These are phyloP conservation scores for Flaveria trinervia DNA, from an alignment of 129 eudicot genomes.

Conservation along the genomic window DNA sequence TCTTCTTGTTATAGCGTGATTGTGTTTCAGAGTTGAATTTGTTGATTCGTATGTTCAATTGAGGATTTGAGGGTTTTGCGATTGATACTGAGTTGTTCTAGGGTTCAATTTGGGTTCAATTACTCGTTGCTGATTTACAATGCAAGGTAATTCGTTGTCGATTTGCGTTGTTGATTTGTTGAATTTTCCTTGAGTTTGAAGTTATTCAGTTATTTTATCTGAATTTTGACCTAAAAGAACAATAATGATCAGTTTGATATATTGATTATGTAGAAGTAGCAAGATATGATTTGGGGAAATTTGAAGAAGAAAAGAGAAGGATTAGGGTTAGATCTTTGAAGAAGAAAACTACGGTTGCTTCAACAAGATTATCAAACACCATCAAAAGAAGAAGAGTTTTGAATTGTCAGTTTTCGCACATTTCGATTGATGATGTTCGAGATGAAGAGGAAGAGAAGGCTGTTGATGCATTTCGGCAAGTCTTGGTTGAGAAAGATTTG, in stretches of 20 bases:
- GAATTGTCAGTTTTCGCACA: slow-evolving; percentile 69
- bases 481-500: slow-evolving; percentile 65
- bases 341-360: slow-evolving; percentile 62
- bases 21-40: background rate
- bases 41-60: background rate
- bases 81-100: background rate
- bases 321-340: slow-evolving; percentile 63
- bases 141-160: background rate
- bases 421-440: slow-evolving; percentile 64
- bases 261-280: background rate
- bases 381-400: slow-evolving; percentile 50
- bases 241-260: background rate
- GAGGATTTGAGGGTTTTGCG: background rate
- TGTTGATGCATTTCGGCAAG: slow-evolving; percentile 67
- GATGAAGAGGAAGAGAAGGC: slow-evolving; percentile 77
- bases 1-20: too few species aligned
- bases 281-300: slow-evolving; percentile 54
- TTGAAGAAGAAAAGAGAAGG: slow-evolving; percentile 70
- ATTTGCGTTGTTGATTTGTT: background rate
- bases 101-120: background rate
- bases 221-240: background rate
- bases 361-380: slow-evolving; percentile 45
- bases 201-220: background rate
- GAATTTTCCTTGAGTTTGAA: background rate
- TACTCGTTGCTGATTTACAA: background rate